Percentiles rank a stretch among this genome's conserved stretches.
Evolutionary conservation across 306 rosid genomes (phyloP).

Genomic region (Citrullus mucosospermus): DNA sequence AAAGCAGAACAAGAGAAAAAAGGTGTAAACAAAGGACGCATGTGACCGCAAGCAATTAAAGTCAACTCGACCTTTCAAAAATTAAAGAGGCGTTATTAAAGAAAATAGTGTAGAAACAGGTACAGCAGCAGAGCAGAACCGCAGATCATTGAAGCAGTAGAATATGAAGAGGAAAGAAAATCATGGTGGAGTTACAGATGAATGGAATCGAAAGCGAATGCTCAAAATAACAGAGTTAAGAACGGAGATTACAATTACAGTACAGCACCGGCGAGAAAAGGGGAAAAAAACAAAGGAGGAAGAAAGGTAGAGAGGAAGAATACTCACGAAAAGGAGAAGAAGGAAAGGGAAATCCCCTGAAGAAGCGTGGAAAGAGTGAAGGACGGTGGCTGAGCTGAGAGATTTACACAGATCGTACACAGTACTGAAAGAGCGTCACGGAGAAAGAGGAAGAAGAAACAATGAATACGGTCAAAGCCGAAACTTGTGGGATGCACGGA

Average conservation of each 20-base stretch:
- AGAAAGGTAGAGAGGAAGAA: not conserved
- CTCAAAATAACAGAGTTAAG: not conserved
- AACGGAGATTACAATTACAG: not conserved
- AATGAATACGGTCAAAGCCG: conserved; percentile 30
- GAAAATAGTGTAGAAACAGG: not conserved
- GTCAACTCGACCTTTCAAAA: not conserved
- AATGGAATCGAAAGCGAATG: not conserved
- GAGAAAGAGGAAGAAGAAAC: conserved; percentile 30
- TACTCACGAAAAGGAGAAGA: not conserved
- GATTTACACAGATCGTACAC: not conserved
- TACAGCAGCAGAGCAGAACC: not conserved
- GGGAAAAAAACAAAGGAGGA: not conserved
- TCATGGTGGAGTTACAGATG: not conserved
- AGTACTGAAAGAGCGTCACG: conserved; percentile 16
- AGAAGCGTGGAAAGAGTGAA: not conserved
- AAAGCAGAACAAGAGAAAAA: not conserved
- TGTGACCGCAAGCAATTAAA: not conserved
- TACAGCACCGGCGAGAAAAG: not conserved
- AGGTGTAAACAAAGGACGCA: not conserved
- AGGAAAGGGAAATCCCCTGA: not conserved
- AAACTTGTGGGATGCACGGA: conserved; percentile 30
- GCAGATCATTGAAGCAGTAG: not conserved
- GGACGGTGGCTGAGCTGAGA: conserved; percentile 4
- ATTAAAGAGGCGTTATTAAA: not conserved
- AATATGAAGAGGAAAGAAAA: not conserved